Conservation (phyloP, 164 flowering plant genomes). For the Stephania yunnanensis region DNA sequence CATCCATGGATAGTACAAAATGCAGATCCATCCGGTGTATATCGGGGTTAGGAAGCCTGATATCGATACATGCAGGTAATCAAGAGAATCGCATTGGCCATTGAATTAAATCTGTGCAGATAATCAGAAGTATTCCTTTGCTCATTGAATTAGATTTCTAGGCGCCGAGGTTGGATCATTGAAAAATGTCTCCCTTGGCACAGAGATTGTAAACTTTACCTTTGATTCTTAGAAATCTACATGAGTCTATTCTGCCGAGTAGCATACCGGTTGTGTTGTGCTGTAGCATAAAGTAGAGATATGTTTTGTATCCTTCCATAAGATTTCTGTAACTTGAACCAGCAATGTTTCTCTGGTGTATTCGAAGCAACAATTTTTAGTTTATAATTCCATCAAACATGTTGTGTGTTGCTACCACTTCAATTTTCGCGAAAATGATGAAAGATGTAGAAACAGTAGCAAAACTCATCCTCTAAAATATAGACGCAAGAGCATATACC, state of each 20-base stretch:
- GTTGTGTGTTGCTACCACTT: not conserved
- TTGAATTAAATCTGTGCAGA: not conserved
- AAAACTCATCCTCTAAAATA: too few species aligned
- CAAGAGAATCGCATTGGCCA: not conserved
- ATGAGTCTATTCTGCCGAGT: not conserved
- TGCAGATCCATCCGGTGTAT: slow-evolving; percentile 94
- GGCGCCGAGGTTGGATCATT: not conserved
- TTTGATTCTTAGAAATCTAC: not conserved
- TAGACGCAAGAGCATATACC: too few species aligned
- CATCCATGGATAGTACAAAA: slow-evolving; percentile 97
- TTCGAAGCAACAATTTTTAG: too few species aligned
- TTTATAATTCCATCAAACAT: not conserved
- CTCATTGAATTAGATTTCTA: not conserved
- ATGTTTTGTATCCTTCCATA: not conserved
- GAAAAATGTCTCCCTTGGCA: not conserved
- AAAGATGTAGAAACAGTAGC: too few species aligned
- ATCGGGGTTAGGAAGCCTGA: slow-evolving; percentile 27
- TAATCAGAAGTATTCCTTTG: too few species aligned
- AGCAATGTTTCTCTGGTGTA: too few species aligned
- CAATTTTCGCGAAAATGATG: too few species aligned
- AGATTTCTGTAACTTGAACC: too few species aligned
- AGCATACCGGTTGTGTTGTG: not conserved
- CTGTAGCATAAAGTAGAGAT: not conserved
- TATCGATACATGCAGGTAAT: not conserved
- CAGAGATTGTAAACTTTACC: not conserved